phyloP scores from a whole-genome alignment of 2,329 filamentous ascomycete species.

The Xylariaceae sp. region DNA sequence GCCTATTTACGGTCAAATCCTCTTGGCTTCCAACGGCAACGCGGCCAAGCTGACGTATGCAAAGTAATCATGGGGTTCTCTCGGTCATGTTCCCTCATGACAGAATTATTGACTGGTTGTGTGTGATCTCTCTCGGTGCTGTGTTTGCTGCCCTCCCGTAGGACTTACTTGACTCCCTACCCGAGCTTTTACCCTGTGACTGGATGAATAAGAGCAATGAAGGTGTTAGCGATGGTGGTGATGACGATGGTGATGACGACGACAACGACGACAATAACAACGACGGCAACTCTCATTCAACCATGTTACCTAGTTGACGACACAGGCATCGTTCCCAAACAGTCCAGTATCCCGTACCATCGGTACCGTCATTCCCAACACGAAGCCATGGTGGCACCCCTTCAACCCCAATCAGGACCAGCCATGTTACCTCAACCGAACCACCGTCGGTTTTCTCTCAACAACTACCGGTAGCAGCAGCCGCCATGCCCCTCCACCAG shows the following conservation, averaged over 20 bases:
- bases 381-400: neutral
- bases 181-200: neutral
- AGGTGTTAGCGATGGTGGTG: neutral
- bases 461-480: neutral
- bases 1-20: neutral
- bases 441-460: neutral
- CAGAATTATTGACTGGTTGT: neutral
- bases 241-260: neutral
- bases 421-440: neutral
- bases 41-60: conserved; percentile 1
- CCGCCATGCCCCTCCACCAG: neutral
- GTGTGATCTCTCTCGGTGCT: neutral
- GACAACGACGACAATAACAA: neutral
- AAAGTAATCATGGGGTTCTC: neutral
- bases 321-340: neutral
- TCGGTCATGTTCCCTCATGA: conserved; percentile 2
- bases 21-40: conserved; percentile 2
- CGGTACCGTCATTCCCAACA: neutral
- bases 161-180: neutral
- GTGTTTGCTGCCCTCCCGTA: neutral
- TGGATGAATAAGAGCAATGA: neutral
- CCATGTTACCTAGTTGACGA: neutral
- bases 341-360: no score
- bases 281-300: neutral
- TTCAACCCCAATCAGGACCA: neutral